A percentile compares a stretch with the other conserved stretches of the same genome.
These are phyloP conservation scores for Flaveria ramosissima DNA, from an alignment of 129 eudicot species.

Conservation along the genomic window DNA sequence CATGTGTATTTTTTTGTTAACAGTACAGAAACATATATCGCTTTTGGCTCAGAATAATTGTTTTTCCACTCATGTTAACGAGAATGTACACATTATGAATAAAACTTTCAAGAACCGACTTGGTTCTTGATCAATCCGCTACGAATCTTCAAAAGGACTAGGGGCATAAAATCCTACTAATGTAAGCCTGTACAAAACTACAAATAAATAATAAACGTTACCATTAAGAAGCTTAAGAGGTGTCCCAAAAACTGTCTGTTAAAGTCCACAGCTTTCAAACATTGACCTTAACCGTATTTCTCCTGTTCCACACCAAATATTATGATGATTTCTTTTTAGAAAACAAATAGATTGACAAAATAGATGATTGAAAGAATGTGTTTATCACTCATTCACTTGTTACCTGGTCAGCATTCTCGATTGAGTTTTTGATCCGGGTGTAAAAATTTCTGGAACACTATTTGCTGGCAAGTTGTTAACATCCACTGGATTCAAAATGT, in stretches of 20 bases:
- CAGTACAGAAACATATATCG: constrained; percentile 11
- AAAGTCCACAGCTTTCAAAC: constrained; percentile 13
- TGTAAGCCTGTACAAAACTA: constrained; percentile 8
- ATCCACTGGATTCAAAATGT: constrained; percentile 20
- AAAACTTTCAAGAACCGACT: constrained; percentile 30
- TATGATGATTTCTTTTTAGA: not conserved
- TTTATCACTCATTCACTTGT: constrained; percentile 13
- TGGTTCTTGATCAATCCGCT: constrained; percentile 19
- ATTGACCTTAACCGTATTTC: constrained; percentile 15
- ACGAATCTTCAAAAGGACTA: not conserved
- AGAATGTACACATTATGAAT: constrained; percentile 29
- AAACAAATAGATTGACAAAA: constrained; percentile 4
- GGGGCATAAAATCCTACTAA: constrained; percentile 5
- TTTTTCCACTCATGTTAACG: constrained; percentile 1
- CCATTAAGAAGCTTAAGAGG: constrained; percentile 15
- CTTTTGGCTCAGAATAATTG: constrained; percentile 31
- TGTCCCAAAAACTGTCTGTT: not conserved
- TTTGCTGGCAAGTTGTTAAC: constrained; percentile 2
- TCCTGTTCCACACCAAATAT: constrained; percentile 25
- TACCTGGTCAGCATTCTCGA: constrained; percentile 33
- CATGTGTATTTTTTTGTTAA: not conserved
- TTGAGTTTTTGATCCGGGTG: not conserved
- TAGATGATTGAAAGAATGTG: not conserved
- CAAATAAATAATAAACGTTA: constrained; percentile 15
- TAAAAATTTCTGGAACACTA: not conserved